Percentiles rank a stretch among this genome's conserved stretches.
Conservation (phyloP, 2,329 filamentous ascomycete species). For the Colletotrichum lentis region DNA sequence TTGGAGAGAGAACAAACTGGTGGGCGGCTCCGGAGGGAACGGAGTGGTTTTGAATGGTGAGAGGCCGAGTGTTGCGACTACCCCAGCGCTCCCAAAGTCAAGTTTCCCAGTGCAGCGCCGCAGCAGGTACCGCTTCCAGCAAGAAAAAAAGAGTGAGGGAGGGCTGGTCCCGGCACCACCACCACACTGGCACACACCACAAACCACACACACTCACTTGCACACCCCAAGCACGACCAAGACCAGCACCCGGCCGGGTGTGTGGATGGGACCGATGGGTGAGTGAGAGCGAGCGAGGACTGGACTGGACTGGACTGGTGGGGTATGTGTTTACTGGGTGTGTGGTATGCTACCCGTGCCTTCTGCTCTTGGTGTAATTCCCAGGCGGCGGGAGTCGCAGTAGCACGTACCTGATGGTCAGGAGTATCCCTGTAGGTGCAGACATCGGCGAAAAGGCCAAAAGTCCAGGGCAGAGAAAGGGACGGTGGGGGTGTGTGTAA, state of each 20-base stretch:
- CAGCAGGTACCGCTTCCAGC: slow-evolving; percentile 28
- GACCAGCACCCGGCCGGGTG: slow-evolving; percentile 10
- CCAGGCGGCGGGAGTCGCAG: slow-evolving; percentile 33
- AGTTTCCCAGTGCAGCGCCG: slow-evolving; percentile 10
- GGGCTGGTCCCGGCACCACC: slow-evolving; percentile 12
- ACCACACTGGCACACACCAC: background rate
- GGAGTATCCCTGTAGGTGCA: slow-evolving; percentile 33
- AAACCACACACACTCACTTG: background rate
- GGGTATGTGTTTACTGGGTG: background rate
- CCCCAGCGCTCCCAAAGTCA: background rate
- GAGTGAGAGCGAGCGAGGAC: background rate
- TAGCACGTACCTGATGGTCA: slow-evolving; percentile 38
- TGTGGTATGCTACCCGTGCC: background rate
- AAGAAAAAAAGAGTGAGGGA: slow-evolving; percentile 3
- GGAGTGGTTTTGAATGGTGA: slow-evolving; percentile 39
- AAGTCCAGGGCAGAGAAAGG: slow-evolving; percentile 5
- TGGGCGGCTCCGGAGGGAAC: slow-evolving; percentile 36
- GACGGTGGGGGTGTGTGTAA: background rate
- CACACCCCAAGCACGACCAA: slow-evolving; percentile 17
- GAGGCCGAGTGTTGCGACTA: background rate
- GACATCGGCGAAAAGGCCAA: slow-evolving; percentile 3
- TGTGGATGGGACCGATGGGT: background rate
- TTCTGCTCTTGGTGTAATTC: slow-evolving; percentile 18
- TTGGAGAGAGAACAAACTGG: slow-evolving; percentile 23
- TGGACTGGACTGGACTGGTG: background rate